Evolutionary conservation across 2,329 filamentous ascomycete genomes (phyloP), one percentile per base, ranked within the genome.

Genomic region (Blastomyces parvus): DNA sequence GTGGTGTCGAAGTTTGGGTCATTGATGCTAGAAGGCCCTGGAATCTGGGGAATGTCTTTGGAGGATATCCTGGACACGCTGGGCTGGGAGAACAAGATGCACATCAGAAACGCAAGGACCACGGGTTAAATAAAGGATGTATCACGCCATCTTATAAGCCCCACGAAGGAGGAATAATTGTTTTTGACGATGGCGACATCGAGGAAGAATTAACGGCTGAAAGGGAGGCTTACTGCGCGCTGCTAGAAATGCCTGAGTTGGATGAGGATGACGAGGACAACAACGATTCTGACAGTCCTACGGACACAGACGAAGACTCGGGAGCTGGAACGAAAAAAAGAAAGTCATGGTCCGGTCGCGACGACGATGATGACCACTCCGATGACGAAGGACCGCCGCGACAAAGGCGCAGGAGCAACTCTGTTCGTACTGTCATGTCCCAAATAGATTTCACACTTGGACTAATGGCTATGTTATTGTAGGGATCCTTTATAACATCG

Each of bases 141-240:
- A 84, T 97, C 60, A 82, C 84, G 33, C 83, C 85, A 17, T 79
- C 82, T 0, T 97, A 95, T 73, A 87, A 84, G 67, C 86, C 89
- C 5, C 89, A 90, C 38, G 88, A 84, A 71, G 93, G 93, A 22
- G 94, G 94, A 0, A 89, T 99, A 52, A 85, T 99, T 65, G 91
- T 97, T 1, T 96, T 94, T 74, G 94, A 97, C 71, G 94, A 97
- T 72, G 94, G 93, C 1, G 94, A 99, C 74, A 92, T 99, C 60
- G 89, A 93, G 68, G 89, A 93, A 68, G 89, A 92, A 42, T 79
- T 99, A 42, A 77, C 76, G 14, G 79, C 79, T 0, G 91, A 97
- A 76, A 84, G 86, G 68, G 86, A 90, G 64, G 92, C 94, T 48
- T 97, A 95, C 72, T 84, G 89, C 67, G 88, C 88, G n/a, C 79